Evolutionary conservation across 2,329 filamentous ascomycete genomes (phyloP).

Genomic region (Mycocentrospora acerina): DNA sequence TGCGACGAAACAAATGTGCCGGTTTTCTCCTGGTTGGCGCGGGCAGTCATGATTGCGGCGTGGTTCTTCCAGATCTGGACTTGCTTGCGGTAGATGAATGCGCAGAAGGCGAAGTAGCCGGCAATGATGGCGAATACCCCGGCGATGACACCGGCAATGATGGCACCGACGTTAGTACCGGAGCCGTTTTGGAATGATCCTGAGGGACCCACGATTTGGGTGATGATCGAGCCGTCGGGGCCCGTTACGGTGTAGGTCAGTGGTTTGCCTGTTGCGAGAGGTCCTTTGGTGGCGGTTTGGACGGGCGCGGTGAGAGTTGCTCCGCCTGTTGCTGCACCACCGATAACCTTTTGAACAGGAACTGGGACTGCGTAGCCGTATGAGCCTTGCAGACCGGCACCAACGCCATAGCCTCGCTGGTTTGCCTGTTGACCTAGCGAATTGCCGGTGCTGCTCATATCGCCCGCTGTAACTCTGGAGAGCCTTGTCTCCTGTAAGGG

Average conservation of each 20-base stretch:
- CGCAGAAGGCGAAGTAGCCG: conserved; percentile 68
- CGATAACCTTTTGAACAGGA: conserved; percentile 64
- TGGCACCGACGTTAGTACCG: conserved; percentile 55
- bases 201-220: conserved; percentile 38
- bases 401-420: conserved; percentile 53
- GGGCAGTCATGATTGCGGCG: conserved; percentile 64
- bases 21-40: conserved; percentile 48
- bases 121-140: conserved; percentile 64
- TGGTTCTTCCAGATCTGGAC: conserved; percentile 70
- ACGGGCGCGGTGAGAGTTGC: conserved; percentile 69
- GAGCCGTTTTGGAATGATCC: conserved; percentile 14
- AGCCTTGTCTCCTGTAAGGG: conserved; percentile 58
- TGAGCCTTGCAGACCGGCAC: conserved; percentile 59
- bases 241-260: conserved; percentile 66
- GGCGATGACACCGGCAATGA: conserved; percentile 62
- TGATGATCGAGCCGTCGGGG: conserved; percentile 45
- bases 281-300: conserved; percentile 65
- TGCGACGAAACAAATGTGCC: conserved; percentile 26
- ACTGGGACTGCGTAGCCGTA: conserved; percentile 71
- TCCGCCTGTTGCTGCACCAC: conserved; percentile 64
- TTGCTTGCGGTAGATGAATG: conserved; percentile 72
- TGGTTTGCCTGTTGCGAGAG: conserved; percentile 68
- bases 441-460: conserved; percentile 39
- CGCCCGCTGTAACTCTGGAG: conserved; percentile 36
- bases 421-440: conserved; percentile 55